Evolutionary conservation across 2,329 filamentous ascomycete species (phyloP).

Genomic region (Calycina herbarum): DNA sequence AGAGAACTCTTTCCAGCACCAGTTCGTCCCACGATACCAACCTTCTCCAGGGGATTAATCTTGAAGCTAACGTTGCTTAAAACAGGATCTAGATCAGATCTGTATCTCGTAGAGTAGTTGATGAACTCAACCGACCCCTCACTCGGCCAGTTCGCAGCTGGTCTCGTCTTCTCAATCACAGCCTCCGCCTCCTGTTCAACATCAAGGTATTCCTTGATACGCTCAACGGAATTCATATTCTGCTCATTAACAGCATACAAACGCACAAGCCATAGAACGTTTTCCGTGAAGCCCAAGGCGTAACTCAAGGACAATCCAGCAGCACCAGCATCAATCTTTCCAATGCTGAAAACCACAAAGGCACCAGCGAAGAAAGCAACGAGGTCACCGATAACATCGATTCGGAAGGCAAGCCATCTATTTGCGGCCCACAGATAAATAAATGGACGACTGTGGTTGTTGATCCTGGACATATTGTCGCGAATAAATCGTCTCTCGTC

Average conservation of each 20-base stretch:
- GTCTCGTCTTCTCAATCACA: slow-evolving; percentile 75
- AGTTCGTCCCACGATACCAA: slow-evolving; percentile 93
- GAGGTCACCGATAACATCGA: slow-evolving; percentile 85
- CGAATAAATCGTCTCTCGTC: slow-evolving; percentile 91
- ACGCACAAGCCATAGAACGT: slow-evolving; percentile 92
- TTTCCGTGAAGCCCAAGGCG: slow-evolving; percentile 95
- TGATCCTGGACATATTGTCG: slow-evolving; percentile 85
- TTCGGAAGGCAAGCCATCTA: slow-evolving; percentile 91
- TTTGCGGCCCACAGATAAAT: slow-evolving; percentile 97
- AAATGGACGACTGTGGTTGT: slow-evolving; percentile 88
- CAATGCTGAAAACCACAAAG: slow-evolving; percentile 83
- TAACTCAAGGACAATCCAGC: slow-evolving; percentile 94
- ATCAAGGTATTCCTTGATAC: slow-evolving; percentile 94
- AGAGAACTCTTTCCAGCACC: slow-evolving; percentile 96
- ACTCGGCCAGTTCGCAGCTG: slow-evolving; percentile 79
- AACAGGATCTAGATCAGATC: slow-evolving; percentile 83
- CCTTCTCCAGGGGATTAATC: slow-evolving; percentile 83
- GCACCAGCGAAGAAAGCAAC: slow-evolving; percentile 92
- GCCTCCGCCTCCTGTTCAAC: slow-evolving; percentile 89
- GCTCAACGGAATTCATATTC: slow-evolving; percentile 99
- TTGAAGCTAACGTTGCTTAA: slow-evolving; percentile 82
- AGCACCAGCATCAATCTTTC: slow-evolving; percentile 82
- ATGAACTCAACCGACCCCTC: slow-evolving; percentile 85
- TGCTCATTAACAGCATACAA: slow-evolving; percentile 95
- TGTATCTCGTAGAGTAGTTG: slow-evolving; percentile 85